Conservation (phyloP, 208 protist genomes). For the Cochliopodium minus region DNA sequence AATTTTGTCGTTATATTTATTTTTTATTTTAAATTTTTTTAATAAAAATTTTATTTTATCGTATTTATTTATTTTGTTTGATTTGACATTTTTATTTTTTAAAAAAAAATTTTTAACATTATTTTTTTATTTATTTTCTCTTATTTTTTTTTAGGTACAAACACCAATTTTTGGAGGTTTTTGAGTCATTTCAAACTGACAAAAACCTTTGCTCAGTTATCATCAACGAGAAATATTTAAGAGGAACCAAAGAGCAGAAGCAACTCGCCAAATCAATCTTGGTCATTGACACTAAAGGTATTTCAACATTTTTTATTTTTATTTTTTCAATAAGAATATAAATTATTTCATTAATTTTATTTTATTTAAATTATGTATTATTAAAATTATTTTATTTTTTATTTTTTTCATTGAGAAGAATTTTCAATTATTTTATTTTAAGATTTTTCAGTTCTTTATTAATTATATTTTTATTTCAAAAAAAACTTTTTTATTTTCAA, state of each 20-base stretch:
- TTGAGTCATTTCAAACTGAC: too few species aligned
- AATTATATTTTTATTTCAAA: slow-evolving; percentile 6
- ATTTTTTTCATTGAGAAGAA: slow-evolving; percentile 6
- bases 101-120: not conserved
- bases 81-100: slow-evolving; percentile 9
- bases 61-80: slow-evolving; percentile 5
- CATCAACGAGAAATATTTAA: too few species aligned
- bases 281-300: too few species aligned
- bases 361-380: slow-evolving; percentile 10
- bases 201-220: too few species aligned
- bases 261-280: too few species aligned
- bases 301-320: slow-evolving; percentile 18
- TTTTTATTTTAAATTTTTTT: slow-evolving; percentile 9
- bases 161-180: slow-evolving; percentile 1
- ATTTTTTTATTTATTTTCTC: slow-evolving; percentile 10
- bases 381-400: slow-evolving; percentile 12
- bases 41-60: slow-evolving; percentile 7
- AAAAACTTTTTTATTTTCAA: slow-evolving; percentile 9
- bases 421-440: slow-evolving; percentile 14
- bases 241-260: too few species aligned
- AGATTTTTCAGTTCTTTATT: slow-evolving; percentile 12
- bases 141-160: slow-evolving; percentile 8
- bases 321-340: slow-evolving; percentile 17
- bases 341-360: slow-evolving; percentile 11
- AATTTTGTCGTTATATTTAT: slow-evolving; percentile 7